A percentile compares a stretch with the other conserved stretches of the same genome.
phyloP scores from a whole-genome alignment of 805 yeast species.

The Dipodascopsis tothii region DNA sequence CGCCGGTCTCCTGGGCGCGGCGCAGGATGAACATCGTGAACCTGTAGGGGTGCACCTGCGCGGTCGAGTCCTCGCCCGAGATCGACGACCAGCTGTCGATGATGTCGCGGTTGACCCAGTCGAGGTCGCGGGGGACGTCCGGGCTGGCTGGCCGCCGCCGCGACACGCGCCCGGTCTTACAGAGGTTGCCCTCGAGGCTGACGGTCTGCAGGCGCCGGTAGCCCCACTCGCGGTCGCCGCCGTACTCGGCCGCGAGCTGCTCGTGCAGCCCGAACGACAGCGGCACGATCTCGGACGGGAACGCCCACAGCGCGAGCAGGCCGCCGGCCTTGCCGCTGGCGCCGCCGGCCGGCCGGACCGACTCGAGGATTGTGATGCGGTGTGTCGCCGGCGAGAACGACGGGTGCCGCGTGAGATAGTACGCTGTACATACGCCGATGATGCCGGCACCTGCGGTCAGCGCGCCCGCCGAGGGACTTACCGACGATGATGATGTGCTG shows the following conservation, averaged over 20 bases:
- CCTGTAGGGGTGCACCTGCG: constrained; percentile 92
- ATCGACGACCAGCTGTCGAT: constrained; percentile 68
- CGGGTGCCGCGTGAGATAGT: constrained; percentile 77
- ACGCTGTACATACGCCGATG: constrained; percentile 92
- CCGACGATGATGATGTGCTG: constrained; percentile 77
- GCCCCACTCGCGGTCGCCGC: constrained; percentile 89
- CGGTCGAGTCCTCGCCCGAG: constrained; percentile 83
- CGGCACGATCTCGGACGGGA: constrained; percentile 90
- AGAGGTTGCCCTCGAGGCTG: constrained; percentile 75
- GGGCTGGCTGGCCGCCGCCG: constrained; percentile 8
- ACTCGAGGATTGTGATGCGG: constrained; percentile 78
- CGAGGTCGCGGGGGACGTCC: constrained; percentile 52
- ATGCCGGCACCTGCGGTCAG: constrained; percentile 63
- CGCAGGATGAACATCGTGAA: constrained; percentile 78
- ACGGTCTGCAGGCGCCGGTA: constrained; percentile 82
- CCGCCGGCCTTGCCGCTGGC: constrained; percentile 99
- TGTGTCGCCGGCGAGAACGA: constrained; percentile 62
- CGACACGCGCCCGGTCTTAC: constrained; percentile 13
- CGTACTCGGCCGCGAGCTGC: constrained; percentile 65
- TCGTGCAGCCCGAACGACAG: constrained; percentile 79
- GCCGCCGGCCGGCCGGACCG: constrained; percentile 91
- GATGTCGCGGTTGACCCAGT: constrained; percentile 64
- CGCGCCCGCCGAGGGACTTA: constrained; percentile 12
- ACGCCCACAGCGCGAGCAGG: constrained; percentile 88
- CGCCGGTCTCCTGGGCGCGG: constrained; percentile 73